phyloP scores from a whole-genome alignment of 305 asterid genomes.

The Fraxinus paxiana region DNA sequence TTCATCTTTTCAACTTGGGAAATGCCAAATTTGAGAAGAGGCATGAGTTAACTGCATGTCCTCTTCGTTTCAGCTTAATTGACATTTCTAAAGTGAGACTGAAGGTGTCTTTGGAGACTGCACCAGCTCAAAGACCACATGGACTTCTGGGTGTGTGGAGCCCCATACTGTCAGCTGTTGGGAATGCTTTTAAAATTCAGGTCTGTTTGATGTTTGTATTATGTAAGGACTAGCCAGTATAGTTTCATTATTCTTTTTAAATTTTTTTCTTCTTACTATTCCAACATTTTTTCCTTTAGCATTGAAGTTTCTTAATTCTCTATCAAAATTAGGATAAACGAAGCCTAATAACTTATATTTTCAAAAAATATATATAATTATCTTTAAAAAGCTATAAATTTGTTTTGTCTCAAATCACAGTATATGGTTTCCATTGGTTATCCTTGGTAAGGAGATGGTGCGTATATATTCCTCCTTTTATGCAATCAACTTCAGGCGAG shows the following conservation, averaged over 20 bases:
- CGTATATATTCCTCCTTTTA: neutral
- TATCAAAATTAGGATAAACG: constrained; percentile 6
- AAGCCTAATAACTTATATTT: neutral
- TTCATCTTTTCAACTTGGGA: neutral
- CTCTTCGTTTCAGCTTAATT: constrained; percentile 62
- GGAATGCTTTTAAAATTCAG: constrained; percentile 92
- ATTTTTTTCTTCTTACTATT: neutral
- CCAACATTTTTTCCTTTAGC: neutral
- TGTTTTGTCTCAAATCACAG: neutral
- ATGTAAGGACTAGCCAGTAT: constrained; percentile 16
- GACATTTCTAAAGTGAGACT: constrained; percentile 89
- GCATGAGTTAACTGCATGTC: constrained; percentile 10
- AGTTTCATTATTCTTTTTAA: constrained; percentile 13
- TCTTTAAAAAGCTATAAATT: neutral
- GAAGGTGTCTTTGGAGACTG: constrained; percentile 86
- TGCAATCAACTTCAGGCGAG: neutral
- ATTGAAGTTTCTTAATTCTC: constrained; percentile 5
- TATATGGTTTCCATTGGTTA: neutral
- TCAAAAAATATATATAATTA: constrained; percentile 12
- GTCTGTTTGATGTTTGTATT: constrained; percentile 32
- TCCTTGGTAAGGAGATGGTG: neutral
- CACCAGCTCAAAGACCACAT: constrained; percentile 86
- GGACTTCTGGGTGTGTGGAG: constrained; percentile 97
- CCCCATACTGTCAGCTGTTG: constrained; percentile 93
- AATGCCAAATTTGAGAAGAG: constrained; percentile 6